Evolutionary conservation across 345 rosid species (phyloP).

Genomic region (Euphorbia tirucalli): DNA sequence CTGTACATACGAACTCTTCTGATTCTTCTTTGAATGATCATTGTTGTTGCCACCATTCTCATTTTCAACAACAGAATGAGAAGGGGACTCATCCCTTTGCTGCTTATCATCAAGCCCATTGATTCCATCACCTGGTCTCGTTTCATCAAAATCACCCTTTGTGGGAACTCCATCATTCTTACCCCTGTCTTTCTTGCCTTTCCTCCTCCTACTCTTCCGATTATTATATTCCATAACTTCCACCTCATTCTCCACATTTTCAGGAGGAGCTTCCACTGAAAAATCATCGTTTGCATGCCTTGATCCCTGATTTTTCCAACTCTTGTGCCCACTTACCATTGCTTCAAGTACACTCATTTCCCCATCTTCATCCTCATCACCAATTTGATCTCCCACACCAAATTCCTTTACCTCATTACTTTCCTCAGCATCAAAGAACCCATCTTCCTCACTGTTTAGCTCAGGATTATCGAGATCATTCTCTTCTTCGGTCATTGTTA

Average conservation of each 20-base stretch:
- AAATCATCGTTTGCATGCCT: constrained; percentile 32
- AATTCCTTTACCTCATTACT: constrained; percentile 19
- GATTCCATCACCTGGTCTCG: constrained; percentile 28
- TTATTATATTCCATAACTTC: constrained; percentile 33
- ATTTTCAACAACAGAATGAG: constrained; percentile 22
- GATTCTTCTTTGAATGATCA: constrained; percentile 32
- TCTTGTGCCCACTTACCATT: constrained; percentile 57
- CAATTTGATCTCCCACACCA: constrained; percentile 20
- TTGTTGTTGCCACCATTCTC: constrained; percentile 31
- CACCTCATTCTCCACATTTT: constrained; percentile 39
- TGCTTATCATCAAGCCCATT: constrained; percentile 22
- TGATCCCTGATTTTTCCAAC: constrained; percentile 32
- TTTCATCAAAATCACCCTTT: constrained; percentile 29
- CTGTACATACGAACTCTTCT: constrained; percentile 27
- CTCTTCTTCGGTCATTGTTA: constrained; percentile 34
- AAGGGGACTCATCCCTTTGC: constrained; percentile 28
- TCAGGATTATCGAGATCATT: constrained; percentile 27
- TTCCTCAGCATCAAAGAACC: constrained; percentile 29
- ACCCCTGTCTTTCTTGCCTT: constrained; percentile 47
- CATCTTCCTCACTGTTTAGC: constrained; percentile 33
- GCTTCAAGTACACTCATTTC: constrained; percentile 65
- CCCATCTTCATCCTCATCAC: constrained; percentile 30
- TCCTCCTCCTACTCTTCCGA: constrained; percentile 47
- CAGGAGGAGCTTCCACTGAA: constrained; percentile 22
- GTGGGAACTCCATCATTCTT: constrained; percentile 35